These are phyloP conservation scores for Meira nashicola DNA, from an alignment of 1,284 basidiomycete genomes.

Conservation along the genomic window DNA sequence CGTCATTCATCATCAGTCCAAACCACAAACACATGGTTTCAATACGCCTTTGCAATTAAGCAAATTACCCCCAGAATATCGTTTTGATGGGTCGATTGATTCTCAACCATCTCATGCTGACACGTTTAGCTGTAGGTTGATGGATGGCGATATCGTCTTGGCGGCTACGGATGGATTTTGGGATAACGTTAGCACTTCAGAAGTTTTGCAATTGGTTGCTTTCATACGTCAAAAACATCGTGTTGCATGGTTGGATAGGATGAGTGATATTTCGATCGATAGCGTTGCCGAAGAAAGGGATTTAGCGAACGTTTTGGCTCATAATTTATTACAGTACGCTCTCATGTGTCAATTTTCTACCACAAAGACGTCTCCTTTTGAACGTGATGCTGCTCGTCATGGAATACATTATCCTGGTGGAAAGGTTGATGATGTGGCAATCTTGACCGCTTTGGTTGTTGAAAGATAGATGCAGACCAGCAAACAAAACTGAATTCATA, in stretches of 20 bases:
- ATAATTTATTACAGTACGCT: conserved; percentile 35
- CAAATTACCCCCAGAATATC: conserved; percentile 32
- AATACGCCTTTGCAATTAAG: conserved; percentile 51
- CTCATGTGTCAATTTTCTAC: conserved; percentile 56
- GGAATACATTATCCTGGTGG: conserved; percentile 54
- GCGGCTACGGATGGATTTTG: conserved; percentile 75
- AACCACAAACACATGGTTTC: conserved; percentile 46
- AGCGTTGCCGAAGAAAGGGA: conserved; percentile 8
- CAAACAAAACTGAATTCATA: too few relatives aligned
- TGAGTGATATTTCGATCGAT: conserved; percentile 4
- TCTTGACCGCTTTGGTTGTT: conserved; percentile 56
- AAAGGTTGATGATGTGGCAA: conserved; percentile 57
- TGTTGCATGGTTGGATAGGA: conserved; percentile 8
- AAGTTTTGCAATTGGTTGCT: conserved; percentile 35
- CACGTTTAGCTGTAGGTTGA: conserved; percentile 28
- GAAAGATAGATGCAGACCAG: conserved; percentile 31
- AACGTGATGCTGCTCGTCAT: conserved; percentile 45
- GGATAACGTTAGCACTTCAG: conserved; percentile 67
- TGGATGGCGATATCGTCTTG: conserved; percentile 46
- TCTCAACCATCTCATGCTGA: conserved; percentile 38
- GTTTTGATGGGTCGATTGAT: conserved; percentile 9
- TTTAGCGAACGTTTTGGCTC: conserved; percentile 13
- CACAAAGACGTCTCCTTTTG: conserved; percentile 62
- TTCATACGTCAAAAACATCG: conserved; percentile 48
- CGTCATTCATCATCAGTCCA: conserved; percentile 35